These are phyloP conservation scores for Mikania micrantha DNA, from an alignment of 129 eudicot genomes.

Conservation along the genomic window DNA sequence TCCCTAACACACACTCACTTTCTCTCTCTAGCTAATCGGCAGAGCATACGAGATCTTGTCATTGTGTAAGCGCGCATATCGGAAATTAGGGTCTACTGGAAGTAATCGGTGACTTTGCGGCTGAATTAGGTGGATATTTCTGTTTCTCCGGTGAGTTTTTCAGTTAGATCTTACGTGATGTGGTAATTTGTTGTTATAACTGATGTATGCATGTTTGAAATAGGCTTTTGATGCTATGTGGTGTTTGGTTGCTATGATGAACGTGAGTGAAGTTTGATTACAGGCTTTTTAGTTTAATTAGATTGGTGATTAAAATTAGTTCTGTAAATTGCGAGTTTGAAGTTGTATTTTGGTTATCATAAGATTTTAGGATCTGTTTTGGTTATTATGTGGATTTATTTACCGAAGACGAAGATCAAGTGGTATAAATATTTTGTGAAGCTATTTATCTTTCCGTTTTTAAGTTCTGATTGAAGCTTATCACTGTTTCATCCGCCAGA, in stretches of 20 bases:
- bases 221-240: constrained; percentile 2
- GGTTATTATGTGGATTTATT: neutral
- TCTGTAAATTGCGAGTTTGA: neutral
- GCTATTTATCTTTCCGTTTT: neutral
- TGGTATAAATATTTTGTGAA: neutral
- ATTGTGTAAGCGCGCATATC: neutral
- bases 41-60: constrained; percentile 34
- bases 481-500: neutral
- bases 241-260: constrained; percentile 13
- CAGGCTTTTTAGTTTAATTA: neutral
- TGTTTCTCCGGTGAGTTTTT: constrained; percentile 35
- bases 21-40: constrained; percentile 30
- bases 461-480: neutral
- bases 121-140: neutral
- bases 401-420: neutral
- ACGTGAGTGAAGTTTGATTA: neutral
- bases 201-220: neutral
- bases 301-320: neutral
- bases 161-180: constrained; percentile 24
- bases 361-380: neutral
- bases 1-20: neutral
- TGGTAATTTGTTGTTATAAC: neutral
- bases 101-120: constrained; percentile 6
- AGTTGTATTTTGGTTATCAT: neutral
- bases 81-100: constrained; percentile 37